Base-by-base conservation (phyloP, 768 basidiomycete genomes). In the Russula emetica region DNA sequence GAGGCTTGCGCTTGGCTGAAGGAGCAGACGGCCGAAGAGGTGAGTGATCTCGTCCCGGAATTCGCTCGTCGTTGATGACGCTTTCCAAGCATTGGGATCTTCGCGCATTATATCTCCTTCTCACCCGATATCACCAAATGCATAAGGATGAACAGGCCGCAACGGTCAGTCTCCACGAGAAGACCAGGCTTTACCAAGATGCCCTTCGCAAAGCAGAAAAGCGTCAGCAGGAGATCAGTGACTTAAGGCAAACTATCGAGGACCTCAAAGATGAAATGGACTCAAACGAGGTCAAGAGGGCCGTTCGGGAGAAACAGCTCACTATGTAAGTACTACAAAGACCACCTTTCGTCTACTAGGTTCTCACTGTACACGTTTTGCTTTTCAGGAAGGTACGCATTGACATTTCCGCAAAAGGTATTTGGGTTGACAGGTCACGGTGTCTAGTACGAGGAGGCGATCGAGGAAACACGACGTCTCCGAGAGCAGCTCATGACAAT, bases 111-210 rank as follows among this genome's bases (percentile, higher is more conserved):
- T 69, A 69, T 59, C 50, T 69, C 30, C 62, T 69, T 28, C 58
- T 69, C 40, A 51, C 60, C 32, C 66, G 61, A 49, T 69, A 69
- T 52, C 66, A 69, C 18, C 55, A 66, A 57, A 67, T 67, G 68
- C 61, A 67, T 54, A 69, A 69, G 50, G 68, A 69, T 14, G 62
- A 69, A 44, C 66, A 67, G 42, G 50, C 62, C 16, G 68, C 68
- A 5, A 60, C 60, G 18, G 63, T 67, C 22, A 53, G 16, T 34
- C 58, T 67, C 9, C 67, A 58, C 5, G 64, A 67, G 38, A 60
- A 54, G 36, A 67, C 66, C 38, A 67, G 14, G 45, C 57, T 60
- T 51, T 63, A 63, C 28, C 66, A 68, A 58, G 66, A 68, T 24
- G 64, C 64, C 18, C 47, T 62, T 28, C 61, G 61, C 58, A 63